Percentiles rank a stretch among this genome's conserved stretches.
Conservation (phyloP, 495 filamentous ascomycete genomes). For the Penicillium coprophilum region DNA sequence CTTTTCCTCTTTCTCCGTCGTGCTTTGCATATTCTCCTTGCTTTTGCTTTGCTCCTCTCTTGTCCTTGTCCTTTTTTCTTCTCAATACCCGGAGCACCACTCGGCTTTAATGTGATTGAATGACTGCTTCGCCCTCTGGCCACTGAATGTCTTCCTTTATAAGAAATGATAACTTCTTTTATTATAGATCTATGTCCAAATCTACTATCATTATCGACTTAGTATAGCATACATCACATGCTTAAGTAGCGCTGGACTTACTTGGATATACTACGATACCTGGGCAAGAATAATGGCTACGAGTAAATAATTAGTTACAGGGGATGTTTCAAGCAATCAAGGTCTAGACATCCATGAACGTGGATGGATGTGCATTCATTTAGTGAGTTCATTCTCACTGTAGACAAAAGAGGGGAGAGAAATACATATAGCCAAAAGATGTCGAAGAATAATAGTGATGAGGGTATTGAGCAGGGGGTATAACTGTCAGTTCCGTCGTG, state of each 20-base stretch:
- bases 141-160: not conserved
- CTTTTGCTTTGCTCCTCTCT: not conserved
- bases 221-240: too few species aligned
- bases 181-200: not conserved
- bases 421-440: not conserved
- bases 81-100: slow-evolving; percentile 1
- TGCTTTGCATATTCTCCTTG: not conserved
- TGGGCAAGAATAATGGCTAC: not conserved
- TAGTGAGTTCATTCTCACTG: not conserved
- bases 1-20: not conserved
- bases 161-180: not conserved
- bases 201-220: not conserved
- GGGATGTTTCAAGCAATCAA: not conserved
- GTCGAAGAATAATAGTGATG: not conserved
- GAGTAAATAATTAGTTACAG: not conserved
- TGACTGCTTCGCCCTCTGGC: slow-evolving; percentile 1
- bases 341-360: not conserved
- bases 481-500: not conserved
- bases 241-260: too few species aligned
- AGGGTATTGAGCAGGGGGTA: slow-evolving; percentile 4
- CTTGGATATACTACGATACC: too few species aligned
- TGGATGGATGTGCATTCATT: not conserved
- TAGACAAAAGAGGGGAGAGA: not conserved
- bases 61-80: slow-evolving; percentile 8
- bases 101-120: slow-evolving; percentile 1